Conservation (phyloP, 2,329 filamentous ascomycete genomes). For the Aureobasidium musti region DNA sequence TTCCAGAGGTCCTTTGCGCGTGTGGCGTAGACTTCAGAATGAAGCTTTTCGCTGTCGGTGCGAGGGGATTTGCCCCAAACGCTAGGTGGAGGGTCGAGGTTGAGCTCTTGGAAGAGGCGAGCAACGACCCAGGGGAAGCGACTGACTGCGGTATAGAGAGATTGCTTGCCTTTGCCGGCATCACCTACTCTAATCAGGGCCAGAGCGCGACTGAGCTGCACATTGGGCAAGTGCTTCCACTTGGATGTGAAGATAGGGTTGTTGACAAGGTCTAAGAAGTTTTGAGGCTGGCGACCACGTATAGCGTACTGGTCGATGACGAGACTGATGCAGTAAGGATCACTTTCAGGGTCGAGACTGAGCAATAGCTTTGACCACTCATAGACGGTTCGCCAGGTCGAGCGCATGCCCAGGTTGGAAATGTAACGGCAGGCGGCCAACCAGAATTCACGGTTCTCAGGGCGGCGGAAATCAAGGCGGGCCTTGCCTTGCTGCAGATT, state of each 20-base stretch:
- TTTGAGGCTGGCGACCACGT: conserved; percentile 73
- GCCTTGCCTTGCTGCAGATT: conserved; percentile 77
- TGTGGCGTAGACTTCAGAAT: conserved; percentile 73
- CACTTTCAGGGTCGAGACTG: conserved; percentile 67
- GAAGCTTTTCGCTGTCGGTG: conserved; percentile 65
- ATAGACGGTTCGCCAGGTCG: conserved; percentile 89
- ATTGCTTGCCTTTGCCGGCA: conserved; percentile 62
- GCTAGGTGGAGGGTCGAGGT: conserved; percentile 72
- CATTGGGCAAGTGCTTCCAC: conserved; percentile 64
- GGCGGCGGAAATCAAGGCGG: conserved; percentile 74
- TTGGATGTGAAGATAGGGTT: conserved; percentile 51
- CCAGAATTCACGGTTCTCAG: conserved; percentile 92
- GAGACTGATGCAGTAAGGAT: conserved; percentile 81
- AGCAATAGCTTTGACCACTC: conserved; percentile 91
- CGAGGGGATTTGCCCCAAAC: conserved; percentile 79
- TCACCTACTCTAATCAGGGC: conserved; percentile 74
- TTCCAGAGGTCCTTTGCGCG: conserved; percentile 85
- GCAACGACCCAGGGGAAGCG: conserved; percentile 82
- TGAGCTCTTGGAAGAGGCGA: conserved; percentile 75
- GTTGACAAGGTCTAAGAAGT: conserved; percentile 70
- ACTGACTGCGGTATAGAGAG: conserved; percentile 68
- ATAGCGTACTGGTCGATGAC: conserved; percentile 82
- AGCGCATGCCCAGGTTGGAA: conserved; percentile 78
- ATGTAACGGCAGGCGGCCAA: conserved; percentile 88
- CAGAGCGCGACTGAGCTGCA: conserved; percentile 73